phyloP scores from a whole-genome alignment of 176 grass and related monocot species.

The Alloteropsis semialata region DNA sequence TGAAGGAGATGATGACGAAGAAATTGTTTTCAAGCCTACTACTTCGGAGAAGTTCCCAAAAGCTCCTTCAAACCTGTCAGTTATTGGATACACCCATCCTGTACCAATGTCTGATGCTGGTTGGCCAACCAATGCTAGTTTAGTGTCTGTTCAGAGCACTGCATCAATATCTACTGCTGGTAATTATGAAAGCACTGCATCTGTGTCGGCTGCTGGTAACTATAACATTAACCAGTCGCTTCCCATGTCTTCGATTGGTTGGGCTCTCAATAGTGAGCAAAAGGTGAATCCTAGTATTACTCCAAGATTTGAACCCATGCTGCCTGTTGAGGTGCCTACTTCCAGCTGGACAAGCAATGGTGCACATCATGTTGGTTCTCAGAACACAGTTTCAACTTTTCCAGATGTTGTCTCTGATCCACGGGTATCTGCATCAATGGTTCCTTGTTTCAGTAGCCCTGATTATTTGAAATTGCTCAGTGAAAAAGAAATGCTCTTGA shows the following conservation, averaged over 20 bases:
- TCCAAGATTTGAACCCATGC: constrained; percentile 49
- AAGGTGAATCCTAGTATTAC: background rate
- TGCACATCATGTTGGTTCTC: constrained; percentile 38
- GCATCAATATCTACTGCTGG: constrained; percentile 16
- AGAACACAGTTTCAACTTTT: constrained; percentile 35
- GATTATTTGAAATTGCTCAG: constrained; percentile 41
- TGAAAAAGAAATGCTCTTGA: constrained; percentile 52
- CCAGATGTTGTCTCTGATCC: constrained; percentile 31
- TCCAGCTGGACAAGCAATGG: constrained; percentile 43
- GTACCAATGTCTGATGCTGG: constrained; percentile 27
- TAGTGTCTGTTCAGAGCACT: constrained; percentile 12
- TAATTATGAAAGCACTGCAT: background rate
- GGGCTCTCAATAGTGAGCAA: constrained; percentile 34
- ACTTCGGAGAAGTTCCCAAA: constrained; percentile 44
- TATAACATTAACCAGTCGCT: constrained; percentile 18
- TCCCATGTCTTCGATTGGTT: constrained; percentile 31
- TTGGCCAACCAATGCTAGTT: constrained; percentile 24
- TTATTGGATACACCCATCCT: constrained; percentile 33
- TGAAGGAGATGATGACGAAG: constrained; percentile 92
- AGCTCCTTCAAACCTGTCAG: constrained; percentile 12
- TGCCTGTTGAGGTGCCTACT: constrained; percentile 10
- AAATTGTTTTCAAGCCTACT: constrained; percentile 84
- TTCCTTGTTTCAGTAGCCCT: constrained; percentile 26
- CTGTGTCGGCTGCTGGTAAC: constrained; percentile 10
- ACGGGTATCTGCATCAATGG: constrained; percentile 20